Percentiles rank a stretch among this genome's conserved stretches.
Evolutionary conservation across 441 rosid species (phyloP).

Genomic region (Omphalea diandra): DNA sequence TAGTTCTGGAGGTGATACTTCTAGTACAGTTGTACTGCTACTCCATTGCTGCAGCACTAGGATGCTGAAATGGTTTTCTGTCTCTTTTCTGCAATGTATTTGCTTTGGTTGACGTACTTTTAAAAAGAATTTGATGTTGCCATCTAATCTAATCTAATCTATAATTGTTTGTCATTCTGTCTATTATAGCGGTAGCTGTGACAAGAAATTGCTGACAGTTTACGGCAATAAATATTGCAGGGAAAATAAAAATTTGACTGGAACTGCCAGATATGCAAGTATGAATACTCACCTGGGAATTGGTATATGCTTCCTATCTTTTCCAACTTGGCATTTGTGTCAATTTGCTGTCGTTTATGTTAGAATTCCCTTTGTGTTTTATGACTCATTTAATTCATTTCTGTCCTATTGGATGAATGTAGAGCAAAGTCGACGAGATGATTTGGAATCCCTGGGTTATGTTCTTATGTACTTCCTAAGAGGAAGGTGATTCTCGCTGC

Average conservation of each 20-base stretch:
- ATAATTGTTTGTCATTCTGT: not conserved
- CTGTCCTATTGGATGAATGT: not conserved
- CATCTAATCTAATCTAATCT: not conserved
- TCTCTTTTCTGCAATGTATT: not conserved
- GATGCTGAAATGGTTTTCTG: not conserved
- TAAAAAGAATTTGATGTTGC: not conserved
- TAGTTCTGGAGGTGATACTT: not conserved
- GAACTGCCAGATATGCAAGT: conserved; percentile 99
- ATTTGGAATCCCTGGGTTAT: conserved; percentile 88
- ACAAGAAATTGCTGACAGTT: conserved; percentile 5
- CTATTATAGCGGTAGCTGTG: not conserved
- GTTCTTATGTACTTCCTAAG: conserved; percentile 83
- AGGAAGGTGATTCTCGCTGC: conserved; percentile 65
- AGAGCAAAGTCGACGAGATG: conserved; percentile 97
- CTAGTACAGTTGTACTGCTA: not conserved
- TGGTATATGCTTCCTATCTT: conserved; percentile 51
- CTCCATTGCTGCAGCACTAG: not conserved
- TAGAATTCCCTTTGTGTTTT: not conserved
- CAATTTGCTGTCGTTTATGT: not conserved
- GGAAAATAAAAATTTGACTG: conserved; percentile 92
- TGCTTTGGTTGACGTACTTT: not conserved
- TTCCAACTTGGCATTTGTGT: not conserved
- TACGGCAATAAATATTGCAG: conserved; percentile 36
- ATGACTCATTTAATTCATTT: not conserved
- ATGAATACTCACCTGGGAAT: conserved; percentile 97